Evolutionary conservation across 192 early-diverging fungal genomes (phyloP).

Genomic region (Backusella parvicylindrica): DNA sequence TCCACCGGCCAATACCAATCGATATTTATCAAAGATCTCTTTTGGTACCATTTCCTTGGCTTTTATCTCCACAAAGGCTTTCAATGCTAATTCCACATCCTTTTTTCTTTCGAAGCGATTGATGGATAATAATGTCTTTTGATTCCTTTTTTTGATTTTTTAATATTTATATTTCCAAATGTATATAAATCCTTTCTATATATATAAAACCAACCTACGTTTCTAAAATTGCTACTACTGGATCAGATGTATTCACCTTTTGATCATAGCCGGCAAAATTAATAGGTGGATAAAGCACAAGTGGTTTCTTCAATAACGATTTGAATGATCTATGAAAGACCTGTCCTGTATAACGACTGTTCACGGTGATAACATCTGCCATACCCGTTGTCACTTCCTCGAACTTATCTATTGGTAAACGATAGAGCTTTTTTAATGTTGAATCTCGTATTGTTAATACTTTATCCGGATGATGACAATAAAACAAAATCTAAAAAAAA

Average conservation of each 20-base stretch:
- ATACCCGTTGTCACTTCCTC: slow-evolving; percentile 88
- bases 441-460: slow-evolving; percentile 66
- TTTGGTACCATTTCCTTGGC: slow-evolving; percentile 8
- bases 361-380: slow-evolving; percentile 90
- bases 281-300: slow-evolving; percentile 84
- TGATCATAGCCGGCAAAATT: slow-evolving; percentile 69
- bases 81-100: slow-evolving; percentile 76
- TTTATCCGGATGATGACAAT: slow-evolving; percentile 96
- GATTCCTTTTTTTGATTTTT: not conserved
- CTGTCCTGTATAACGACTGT: slow-evolving; percentile 81
- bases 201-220: slow-evolving; percentile 23
- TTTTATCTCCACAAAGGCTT: slow-evolving; percentile 60
- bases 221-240: slow-evolving; percentile 48
- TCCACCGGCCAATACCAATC: slow-evolving; percentile 82
- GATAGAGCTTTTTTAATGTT: slow-evolving; percentile 64
- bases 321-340: slow-evolving; percentile 74
- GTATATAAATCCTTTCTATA: too few relatives aligned
- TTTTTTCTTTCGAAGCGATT: slow-evolving; percentile 98
- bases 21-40: slow-evolving; percentile 35
- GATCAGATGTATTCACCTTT: slow-evolving; percentile 49
- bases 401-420: slow-evolving; percentile 75
- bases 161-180: too few relatives aligned
- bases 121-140: slow-evolving; percentile 69
- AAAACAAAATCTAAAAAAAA: slow-evolving; percentile 77
- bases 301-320: slow-evolving; percentile 53